Evolutionary conservation across 768 basidiomycete genomes (phyloP), one percentile per base, ranked within the genome.

Genomic region (Macrolepiota dolichaula): DNA sequence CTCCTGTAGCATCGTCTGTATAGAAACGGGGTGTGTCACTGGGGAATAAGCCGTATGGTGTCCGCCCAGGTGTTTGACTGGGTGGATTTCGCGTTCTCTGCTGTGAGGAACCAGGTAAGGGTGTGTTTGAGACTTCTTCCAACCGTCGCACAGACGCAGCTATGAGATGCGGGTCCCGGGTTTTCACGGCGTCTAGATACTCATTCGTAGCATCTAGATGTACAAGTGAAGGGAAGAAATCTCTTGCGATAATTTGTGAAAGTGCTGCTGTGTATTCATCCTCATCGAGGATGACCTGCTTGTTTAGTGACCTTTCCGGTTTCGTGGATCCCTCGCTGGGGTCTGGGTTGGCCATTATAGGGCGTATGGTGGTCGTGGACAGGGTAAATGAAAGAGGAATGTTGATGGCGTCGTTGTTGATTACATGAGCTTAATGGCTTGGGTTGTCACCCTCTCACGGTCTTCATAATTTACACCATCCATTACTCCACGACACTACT

Each of bases 201-300:
- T 80, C 82, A 71, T 96, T 94, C 35, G 92, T 91, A 19, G 93
- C 91, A 66, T 96, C 92, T 27, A 96, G 82, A 66, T 93, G 92
- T 17, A 89, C 85, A 10, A 98, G 84, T 12, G 93, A 93, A 0
- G 97, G 97, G 69, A 98, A 99, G 82, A 99, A 99, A 76, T 98
- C 96, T 52, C 97, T 88, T 40, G 92, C 91, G 68, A 98, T 98
- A 68, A 98, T 98, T 51, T 87, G 83, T 11, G 92, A 93, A 22
- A 99, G 81, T 1, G 91, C 91, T 50, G 85, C 86, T 1, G 94
- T 95, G 72, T 98, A 98, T 70, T 95, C 94, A 64, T 98, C 97
- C 78, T 99, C 97, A 52, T 93, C 91, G 13, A 92, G 82, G 13
- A 93, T 80, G 12, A 80, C 68, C 68, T 94, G 92, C 13, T 79